phyloP scores from a whole-genome alignment of 2,329 filamentous ascomycete species.

The Verticillium dahliae region DNA sequence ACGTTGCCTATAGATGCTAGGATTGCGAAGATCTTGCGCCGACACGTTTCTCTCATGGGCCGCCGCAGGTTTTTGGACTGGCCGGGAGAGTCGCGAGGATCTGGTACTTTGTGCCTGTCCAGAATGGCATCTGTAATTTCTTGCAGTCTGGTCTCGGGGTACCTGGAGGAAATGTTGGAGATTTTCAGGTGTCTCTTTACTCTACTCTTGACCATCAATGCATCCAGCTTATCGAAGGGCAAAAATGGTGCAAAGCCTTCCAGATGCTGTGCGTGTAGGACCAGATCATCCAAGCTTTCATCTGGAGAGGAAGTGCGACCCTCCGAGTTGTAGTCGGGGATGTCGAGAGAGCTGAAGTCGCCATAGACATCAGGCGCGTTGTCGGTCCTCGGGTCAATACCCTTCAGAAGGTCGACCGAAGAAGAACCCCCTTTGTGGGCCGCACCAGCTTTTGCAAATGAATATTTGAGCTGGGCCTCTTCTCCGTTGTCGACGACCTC shows the following conservation, averaged over 20 bases:
- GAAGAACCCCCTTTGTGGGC: background rate
- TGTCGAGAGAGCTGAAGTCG: background rate
- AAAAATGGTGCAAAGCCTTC: background rate
- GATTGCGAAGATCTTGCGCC: background rate
- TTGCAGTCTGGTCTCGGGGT: background rate
- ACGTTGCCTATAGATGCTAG: background rate
- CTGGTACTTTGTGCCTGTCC: background rate
- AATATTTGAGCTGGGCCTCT: background rate
- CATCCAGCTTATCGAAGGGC: background rate
- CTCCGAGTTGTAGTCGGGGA: background rate
- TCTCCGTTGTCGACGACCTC: background rate
- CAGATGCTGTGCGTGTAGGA: background rate
- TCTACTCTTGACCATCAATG: background rate
- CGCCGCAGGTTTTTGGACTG: background rate
- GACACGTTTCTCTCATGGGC: background rate
- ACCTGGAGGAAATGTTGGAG: background rate
- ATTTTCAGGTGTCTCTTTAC: background rate
- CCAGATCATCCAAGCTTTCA: background rate
- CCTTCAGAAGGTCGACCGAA: background rate
- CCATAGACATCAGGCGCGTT: background rate
- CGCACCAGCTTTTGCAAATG: background rate
- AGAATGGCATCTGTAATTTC: background rate
- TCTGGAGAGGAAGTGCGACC: background rate
- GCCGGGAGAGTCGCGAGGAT: background rate
- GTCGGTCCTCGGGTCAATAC: background rate